Evolutionary conservation across 768 basidiomycete species (phyloP).

Genomic region (Leccinellum albellum): DNA sequence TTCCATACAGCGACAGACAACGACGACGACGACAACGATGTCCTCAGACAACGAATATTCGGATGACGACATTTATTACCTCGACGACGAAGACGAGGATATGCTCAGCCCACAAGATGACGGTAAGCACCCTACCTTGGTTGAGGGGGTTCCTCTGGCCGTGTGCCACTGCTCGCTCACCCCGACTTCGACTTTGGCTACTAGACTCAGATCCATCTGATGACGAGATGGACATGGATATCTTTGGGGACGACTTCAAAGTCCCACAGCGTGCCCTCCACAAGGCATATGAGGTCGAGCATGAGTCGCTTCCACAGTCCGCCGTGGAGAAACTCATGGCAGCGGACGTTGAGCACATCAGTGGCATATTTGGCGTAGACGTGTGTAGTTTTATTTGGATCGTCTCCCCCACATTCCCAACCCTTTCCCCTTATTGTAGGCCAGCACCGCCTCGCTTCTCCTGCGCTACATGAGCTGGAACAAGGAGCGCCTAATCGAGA

Average conservation of each 20-base stretch:
- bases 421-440: conserved; percentile 37
- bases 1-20: conserved; percentile 13
- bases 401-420: not conserved
- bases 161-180: conserved; percentile 16
- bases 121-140: conserved; percentile 32
- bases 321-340: conserved; percentile 78
- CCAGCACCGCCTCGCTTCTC: conserved; percentile 67
- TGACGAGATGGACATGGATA: conserved; percentile 70
- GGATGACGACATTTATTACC: conserved; percentile 63
- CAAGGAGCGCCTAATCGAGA: conserved; percentile 92
- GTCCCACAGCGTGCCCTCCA: conserved; percentile 49
- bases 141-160: conserved; percentile 12
- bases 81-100: conserved; percentile 70
- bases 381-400: conserved; percentile 46
- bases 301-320: conserved; percentile 64
- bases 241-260: conserved; percentile 60
- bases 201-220: conserved; percentile 44
- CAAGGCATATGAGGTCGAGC: conserved; percentile 85
- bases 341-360: conserved; percentile 79
- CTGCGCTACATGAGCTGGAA: conserved; percentile 90
- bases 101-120: conserved; percentile 60
- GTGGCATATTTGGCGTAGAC: conserved; percentile 83
- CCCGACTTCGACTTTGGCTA: conserved; percentile 9
- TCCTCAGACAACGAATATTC: conserved; percentile 70
- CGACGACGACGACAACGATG: conserved; percentile 31